Base-by-base conservation (phyloP, 2,329 filamentous ascomycete genomes). In the Mycocentrospora acerina region DNA sequence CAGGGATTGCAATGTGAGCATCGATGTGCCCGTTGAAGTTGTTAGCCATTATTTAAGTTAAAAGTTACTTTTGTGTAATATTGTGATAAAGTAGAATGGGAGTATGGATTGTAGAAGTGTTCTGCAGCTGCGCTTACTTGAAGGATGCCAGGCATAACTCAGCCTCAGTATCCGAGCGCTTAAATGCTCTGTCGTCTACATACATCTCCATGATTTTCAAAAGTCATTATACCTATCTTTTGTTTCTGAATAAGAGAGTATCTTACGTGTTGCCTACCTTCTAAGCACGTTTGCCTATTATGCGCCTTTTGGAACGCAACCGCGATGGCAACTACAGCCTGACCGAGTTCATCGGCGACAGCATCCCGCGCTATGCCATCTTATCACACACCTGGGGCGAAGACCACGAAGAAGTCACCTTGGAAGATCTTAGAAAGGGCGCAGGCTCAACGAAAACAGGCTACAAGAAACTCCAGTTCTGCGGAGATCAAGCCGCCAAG, bases 351-450 rank as follows among this genome's bases (percentile, higher is more conserved):
- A 31, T 22, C 12, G 18, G 33, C n/a, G 17, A 40, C 35, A 19
- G 22, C 11, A 44, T 32, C 24, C 32, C 32, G 11, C 24, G 7
- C 8, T 62, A 63, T 39, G 58, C 52, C 6, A 63, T 62, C 22
- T 48, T 64, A 12, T 64, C 60, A 12, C 61, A 64, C 42, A 59
- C 50, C n/a, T 63, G 59, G 58, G 29, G 29, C 5, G 32, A 40
- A 11, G 42, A 54, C 10, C 15, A 36, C 17, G 51, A 57, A 22
- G 60, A 64, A 32, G 46, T 61, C 18, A 56, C 32, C 24, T 57
- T 55, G 33, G 22, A 42, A 24, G 53, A 60, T 29, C 10, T 56
- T 4, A 13, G 11, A 24, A 26, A 38, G 14, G 19, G 27, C 32
- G 19, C 34, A 12, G 24, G 32, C 22, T 15, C 32, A 16, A 27